Evolutionary conservation across 495 filamentous ascomycete genomes (phyloP), one percentile per base, ranked within the genome.

Genomic region (Cudoniella acicularis): DNA sequence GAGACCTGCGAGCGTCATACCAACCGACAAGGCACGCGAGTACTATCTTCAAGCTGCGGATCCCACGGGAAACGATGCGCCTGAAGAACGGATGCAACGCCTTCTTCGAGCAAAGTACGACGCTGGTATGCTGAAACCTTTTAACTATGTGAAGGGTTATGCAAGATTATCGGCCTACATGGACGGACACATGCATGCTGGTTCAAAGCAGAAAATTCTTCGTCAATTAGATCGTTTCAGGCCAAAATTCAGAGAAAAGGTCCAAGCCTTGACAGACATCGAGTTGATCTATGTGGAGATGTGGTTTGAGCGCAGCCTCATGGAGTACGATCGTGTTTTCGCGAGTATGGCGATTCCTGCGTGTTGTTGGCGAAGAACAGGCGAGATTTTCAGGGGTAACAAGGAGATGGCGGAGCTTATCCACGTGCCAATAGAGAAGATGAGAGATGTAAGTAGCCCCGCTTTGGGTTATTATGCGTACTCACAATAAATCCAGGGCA

Each of bases 391-490:
- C 69, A 84, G 95, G 59, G 94, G 93, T 1, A 99, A 99, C 69
- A 96, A 93, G 65, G 94, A 98, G 70, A 98, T 99, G 92, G 95
- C 94, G 22, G 91, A 97, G 70, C 79, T 99, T 45, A 94, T 99
- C 56, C 86, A 91, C 64, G 91, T 97, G 55, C 91, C 91, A 1
- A 91, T 97, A 64, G 92, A 96, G 66, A 85, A 82, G 60, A 75
- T 99, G 61, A 80, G 92, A 78, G 95, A 96, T 73, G 93, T 96
- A 77, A 74, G 90, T 79, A 21, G 25, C 36, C 46, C 3, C 50
- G 45, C 41, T 47, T 42, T 16, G 3, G 21, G 24, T 10, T n/a
- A 56, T 10, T 50, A 42, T 4, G 20, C 45, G 45, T 18, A 21
- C 45, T 48, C 6, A 48, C 45, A 8, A 41, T 6, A 9, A 13